Percentiles rank a stretch among this genome's conserved stretches.
These are phyloP conservation scores for Cardamine resedifolia DNA, from an alignment of 345 rosid genomes.

Conservation along the genomic window DNA sequence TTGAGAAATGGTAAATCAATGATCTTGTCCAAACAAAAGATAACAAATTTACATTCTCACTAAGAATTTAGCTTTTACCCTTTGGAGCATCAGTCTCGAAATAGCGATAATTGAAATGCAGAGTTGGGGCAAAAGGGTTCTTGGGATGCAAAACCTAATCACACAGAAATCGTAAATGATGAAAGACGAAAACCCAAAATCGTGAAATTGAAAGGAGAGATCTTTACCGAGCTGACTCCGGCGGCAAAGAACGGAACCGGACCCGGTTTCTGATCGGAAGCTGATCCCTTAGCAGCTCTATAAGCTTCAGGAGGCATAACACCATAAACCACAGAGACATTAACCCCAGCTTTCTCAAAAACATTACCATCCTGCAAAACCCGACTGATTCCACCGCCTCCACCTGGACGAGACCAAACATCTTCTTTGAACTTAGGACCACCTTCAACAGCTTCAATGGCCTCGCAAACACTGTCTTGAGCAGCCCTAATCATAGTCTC, in stretches of 20 bases:
- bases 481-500: constrained; percentile 85
- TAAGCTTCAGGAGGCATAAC: constrained; percentile 99
- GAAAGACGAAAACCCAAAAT: neutral
- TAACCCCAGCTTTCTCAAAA: constrained; percentile 97
- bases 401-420: constrained; percentile 96
- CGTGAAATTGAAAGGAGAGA: neutral
- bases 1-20: neutral
- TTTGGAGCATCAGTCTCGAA: constrained; percentile 58
- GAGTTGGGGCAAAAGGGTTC: constrained; percentile 95
- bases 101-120: constrained; percentile 40
- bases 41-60: neutral
- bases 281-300: constrained; percentile 77
- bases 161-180: neutral
- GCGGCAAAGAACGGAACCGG: constrained; percentile 94
- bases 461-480: constrained; percentile 77
- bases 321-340: constrained; percentile 94
- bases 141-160: constrained; percentile 38
- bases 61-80: constrained; percentile 45
- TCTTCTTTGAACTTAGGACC: constrained; percentile 88
- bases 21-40: neutral
- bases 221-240: constrained; percentile 83
- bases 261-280: constrained; percentile 71
- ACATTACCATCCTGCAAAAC: constrained; percentile 90
- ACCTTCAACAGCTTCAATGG: constrained; percentile 64
- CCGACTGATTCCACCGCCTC: constrained; percentile 98